These are phyloP conservation scores for Benincasa hispida DNA, from an alignment of 306 rosid genomes.

Conservation along the genomic window DNA sequence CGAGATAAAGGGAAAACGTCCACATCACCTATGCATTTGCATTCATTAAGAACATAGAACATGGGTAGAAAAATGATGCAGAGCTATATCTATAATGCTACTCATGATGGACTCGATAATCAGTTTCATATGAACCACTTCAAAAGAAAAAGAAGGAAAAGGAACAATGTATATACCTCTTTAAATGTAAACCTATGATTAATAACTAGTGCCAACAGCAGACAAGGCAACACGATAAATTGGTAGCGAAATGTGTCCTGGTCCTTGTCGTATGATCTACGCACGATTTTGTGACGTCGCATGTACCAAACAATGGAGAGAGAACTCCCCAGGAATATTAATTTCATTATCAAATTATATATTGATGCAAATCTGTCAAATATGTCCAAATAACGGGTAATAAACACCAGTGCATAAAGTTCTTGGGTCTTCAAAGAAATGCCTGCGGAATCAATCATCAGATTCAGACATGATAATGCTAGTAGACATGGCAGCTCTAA, in stretches of 20 bases:
- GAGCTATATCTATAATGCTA: not conserved
- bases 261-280: slow-evolving; percentile 77
- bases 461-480: not conserved
- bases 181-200: slow-evolving; percentile 63
- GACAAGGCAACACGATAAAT: slow-evolving; percentile 60
- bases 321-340: slow-evolving; percentile 79
- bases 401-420: slow-evolving; percentile 71
- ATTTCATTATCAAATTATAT: slow-evolving; percentile 72
- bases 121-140: not conserved
- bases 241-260: slow-evolving; percentile 76
- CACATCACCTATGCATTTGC: slow-evolving; percentile 54
- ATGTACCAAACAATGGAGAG: slow-evolving; percentile 91
- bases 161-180: slow-evolving; percentile 37
- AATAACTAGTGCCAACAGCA: slow-evolving; percentile 51
- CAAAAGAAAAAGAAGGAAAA: not conserved
- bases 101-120: not conserved
- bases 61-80: not conserved
- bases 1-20: slow-evolving; percentile 79
- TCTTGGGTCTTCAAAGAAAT: slow-evolving; percentile 87
- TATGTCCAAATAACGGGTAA: slow-evolving; percentile 73
- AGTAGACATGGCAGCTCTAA: not conserved
- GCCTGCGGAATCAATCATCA: slow-evolving; percentile 34
- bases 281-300: slow-evolving; percentile 63
- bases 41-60: slow-evolving; percentile 13
- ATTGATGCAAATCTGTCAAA: slow-evolving; percentile 41